Percentiles rank a stretch among this genome's conserved stretches.
phyloP scores from a whole-genome alignment of 768 basidiomycete genomes.

The Trametes maxima region DNA sequence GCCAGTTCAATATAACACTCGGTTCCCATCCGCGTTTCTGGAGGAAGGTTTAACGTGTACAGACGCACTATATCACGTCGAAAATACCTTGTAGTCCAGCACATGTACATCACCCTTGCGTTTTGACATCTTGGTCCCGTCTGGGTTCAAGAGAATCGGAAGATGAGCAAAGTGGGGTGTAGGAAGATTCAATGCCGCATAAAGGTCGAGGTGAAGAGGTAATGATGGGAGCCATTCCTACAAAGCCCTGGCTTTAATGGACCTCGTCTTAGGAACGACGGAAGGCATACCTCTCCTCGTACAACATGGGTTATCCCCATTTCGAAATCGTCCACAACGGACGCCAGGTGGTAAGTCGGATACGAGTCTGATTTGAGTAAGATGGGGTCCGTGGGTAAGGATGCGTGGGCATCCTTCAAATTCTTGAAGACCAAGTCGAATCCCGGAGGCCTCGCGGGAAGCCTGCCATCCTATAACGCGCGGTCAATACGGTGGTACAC shows the following conservation, averaged over 20 bases:
- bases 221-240: slow-evolving; percentile 97
- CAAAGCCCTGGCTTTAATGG: background rate
- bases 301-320: slow-evolving; percentile 97
- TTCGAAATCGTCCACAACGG: slow-evolving; percentile 91
- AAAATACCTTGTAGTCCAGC: slow-evolving; percentile 77
- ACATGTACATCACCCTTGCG: slow-evolving; percentile 89
- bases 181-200: slow-evolving; percentile 69
- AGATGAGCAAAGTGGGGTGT: slow-evolving; percentile 89
- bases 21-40: slow-evolving; percentile 91
- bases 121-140: slow-evolving; percentile 95
- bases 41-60: background rate
- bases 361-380: slow-evolving; percentile 90
- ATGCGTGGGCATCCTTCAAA: slow-evolving; percentile 73
- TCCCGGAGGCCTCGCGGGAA: slow-evolving; percentile 52
- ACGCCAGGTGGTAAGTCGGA: slow-evolving; percentile 96
- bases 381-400: slow-evolving; percentile 86
- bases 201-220: slow-evolving; percentile 88
- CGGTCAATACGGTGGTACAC: background rate
- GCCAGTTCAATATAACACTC: slow-evolving; percentile 86
- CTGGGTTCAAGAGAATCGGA: slow-evolving; percentile 85
- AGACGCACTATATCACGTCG: background rate
- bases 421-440: slow-evolving; percentile 77
- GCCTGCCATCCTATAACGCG: slow-evolving; percentile 53
- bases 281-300: slow-evolving; percentile 75
- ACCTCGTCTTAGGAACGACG: background rate